Base-by-base conservation (phyloP, 2,329 filamentous ascomycete genomes). In the Aspergillus pseudoviridinutans region DNA sequence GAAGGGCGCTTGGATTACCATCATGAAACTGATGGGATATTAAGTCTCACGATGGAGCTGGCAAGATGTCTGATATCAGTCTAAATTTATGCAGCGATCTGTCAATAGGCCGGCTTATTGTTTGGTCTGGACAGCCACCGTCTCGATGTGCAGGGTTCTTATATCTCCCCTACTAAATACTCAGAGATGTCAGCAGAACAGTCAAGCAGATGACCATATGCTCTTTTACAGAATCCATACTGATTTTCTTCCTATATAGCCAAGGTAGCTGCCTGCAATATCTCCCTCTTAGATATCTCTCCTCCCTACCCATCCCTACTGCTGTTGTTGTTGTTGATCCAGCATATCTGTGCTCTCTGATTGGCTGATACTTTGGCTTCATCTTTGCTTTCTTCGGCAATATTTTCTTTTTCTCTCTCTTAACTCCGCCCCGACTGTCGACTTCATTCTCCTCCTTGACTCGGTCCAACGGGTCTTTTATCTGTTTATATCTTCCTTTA, bases 291-390 rank as follows among this genome's bases (percentile, higher is more conserved):
- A 35, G 32, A 35, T 17, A 35, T 14, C 2, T 14, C 2, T 35
- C 17, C 32, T 35, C 32, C 32, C 14, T 35, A 17, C 32, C 12
- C 29, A 14, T 32, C 14, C 10, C 28, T 29, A 14, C 10, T 32
- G 29, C 1, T 25, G 25, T 3, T 25, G 25, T 25, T 25, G 25
- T 25, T 25, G 25, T 10, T 28, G 32, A 17, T 3, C 44, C 10
- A 32, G 24, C 22, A 9, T 22, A 59, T 58, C 49, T 59, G 55
- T 58, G 32, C 54, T 12, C 44, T 55, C 53, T 66, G 61, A 70
- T 69, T 69, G 68, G 66, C 59, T 27, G 44, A 1, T 2, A 25
- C 57, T 60, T 62, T 62, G 60, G 61, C 54, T 60, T 41, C 35
- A 47, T 47, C 44, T 27, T 47, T 47, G 20, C 44, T 25, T 1